Evolutionary conservation across 2,329 filamentous ascomycete genomes (phyloP), one percentile per base, ranked within the genome.

Genomic region (Myriosclerotinia duriaeana): DNA sequence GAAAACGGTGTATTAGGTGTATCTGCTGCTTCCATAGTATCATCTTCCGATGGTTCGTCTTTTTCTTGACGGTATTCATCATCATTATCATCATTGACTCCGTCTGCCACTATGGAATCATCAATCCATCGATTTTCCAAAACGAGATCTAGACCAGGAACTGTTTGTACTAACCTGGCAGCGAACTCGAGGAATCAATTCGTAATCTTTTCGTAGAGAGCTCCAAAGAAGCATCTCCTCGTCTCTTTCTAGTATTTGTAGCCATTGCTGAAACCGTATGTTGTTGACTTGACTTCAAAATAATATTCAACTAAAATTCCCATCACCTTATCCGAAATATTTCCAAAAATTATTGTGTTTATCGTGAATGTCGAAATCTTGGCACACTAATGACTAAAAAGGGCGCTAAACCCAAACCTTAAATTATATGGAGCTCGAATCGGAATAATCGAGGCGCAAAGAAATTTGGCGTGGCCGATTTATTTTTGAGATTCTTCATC

Each of bases 1-100:
- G 83, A 84, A 65, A 80, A 76, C 9, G 83, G 81, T 4, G 83
- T 85, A 26, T 79, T 72, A 11, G 83, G 82, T 1, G 83, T 84
- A 52, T 80, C 78, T 22, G 67, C 70, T 53, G 70, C 71, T 44
- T 67, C 44, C 36, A 77, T 76, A 30, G 77, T 75, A 7, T 71
- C 72, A 67, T 79, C 78, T 15, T 75, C 72, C 1, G 73, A 74
- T 12, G 68, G 70, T 9, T 70, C 69, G 42, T 72, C 65, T 53
- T 78, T 75, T 9, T 77, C 74, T 36, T 76, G 72, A 3, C 78
- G 74, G 20, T 73, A 74, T 56, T 79, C 77, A 74, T 72, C 69
- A 22, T 79, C 76, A 74, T 72, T 68, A 26, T 69, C 69, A 34
- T 69, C 69, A 40, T 74, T 78, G 79, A 84, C 80, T 76, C 80